Evolutionary conservation across 2,329 filamentous ascomycete species (phyloP), one percentile per base, ranked within the genome.

Genomic region (Diplodia sapinea): DNA sequence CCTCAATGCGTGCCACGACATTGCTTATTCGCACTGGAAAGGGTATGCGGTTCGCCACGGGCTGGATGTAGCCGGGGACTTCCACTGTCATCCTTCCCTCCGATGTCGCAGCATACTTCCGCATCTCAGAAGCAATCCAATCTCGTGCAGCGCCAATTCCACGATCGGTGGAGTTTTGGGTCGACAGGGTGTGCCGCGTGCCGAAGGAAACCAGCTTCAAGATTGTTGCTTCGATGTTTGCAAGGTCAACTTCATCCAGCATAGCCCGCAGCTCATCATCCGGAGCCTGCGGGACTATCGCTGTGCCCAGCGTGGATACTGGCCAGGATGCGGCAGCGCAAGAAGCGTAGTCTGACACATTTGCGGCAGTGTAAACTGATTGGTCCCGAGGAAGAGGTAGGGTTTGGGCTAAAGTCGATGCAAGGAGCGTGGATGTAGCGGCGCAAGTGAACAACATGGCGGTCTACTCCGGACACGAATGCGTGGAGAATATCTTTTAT

Each of bases 101-200:
- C 55, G 81, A 82, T 3, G 78, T 75, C 20, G 79, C 75, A 2
- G 85, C 85, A 69, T 83, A 82, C 47, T 74, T 76, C 52, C 77
- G 75, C 78, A 86, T 85, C 73, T 87, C 81, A 29, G 76, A 75
- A 38, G 80, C 79, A 57, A 88, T 83, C 85, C 85, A 87, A 71
- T 87, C 84, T 68, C 85, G 75, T 12, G 86, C 85, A 6, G 85
- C 85, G 1, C 85, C 84, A 64, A 88, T 87, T 1, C 86, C 86
- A 5, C 82, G 78, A 2, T 79, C 82, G 3, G 80, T 79, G 40
- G 81, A 81, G 68, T 83, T 86, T 70, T 86, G 84, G 1, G 76
- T 79, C 5, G 84, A 86, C 0, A 87, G 76, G 0, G 86, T 87
- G 72, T 87, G 85, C 8, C 86, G 80, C 5, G 86, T 88, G 33